Evolutionary conservation across 176 grass and related monocot genomes (phyloP).

Genomic region (Aegilops longissima): DNA sequence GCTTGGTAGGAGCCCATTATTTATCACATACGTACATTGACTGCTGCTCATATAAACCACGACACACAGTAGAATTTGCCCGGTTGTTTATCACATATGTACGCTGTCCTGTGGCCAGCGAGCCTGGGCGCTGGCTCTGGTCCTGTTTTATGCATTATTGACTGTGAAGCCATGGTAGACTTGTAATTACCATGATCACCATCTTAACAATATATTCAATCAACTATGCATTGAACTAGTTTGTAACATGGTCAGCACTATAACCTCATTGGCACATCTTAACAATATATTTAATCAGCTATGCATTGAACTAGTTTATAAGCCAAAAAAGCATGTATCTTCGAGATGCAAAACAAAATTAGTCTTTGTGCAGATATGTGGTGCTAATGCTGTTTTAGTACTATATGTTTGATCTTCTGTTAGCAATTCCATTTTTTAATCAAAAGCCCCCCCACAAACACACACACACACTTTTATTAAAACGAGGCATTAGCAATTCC

Average conservation of each 20-base stretch:
- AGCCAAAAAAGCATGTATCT: neutral
- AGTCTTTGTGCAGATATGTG: neutral
- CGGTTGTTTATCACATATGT: no score
- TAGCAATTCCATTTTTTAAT: neutral
- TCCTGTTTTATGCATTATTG: neutral
- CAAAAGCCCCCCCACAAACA: no score
- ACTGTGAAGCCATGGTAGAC: neutral
- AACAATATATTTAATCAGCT: neutral
- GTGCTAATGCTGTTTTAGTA: neutral
- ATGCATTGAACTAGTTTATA: neutral
- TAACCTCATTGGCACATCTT: no score
- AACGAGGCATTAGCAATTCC: no score
- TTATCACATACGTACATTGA: no score
- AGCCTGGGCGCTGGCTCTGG: no score
- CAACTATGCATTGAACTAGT: neutral
- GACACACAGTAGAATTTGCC: no score
- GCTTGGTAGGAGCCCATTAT: no score
- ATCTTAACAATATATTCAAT: neutral
- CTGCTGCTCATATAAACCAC: no score
- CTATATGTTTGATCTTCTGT: constrained; percentile 6
- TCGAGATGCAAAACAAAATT: neutral
- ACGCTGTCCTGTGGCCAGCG: no score
- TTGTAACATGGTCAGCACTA: neutral
- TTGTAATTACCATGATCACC: neutral
- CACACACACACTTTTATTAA: no score